These are phyloP conservation scores for Papiliotrema flavescens DNA, from an alignment of 1,284 basidiomycete species.

Conservation along the genomic window DNA sequence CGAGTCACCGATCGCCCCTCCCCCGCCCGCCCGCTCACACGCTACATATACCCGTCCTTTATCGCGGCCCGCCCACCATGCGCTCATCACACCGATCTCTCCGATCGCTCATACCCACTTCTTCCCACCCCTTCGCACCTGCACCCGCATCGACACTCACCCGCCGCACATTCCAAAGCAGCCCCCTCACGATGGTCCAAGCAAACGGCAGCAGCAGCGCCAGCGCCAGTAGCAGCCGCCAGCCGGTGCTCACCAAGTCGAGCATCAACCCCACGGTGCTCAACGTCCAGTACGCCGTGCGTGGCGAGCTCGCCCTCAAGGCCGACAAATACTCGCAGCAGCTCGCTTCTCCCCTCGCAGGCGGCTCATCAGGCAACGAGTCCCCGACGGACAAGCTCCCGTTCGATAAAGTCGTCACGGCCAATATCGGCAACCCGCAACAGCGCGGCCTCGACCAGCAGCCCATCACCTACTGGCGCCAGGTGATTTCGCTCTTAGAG, in stretches of 20 bases:
- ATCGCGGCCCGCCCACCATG: too few relatives aligned
- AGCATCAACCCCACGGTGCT: conserved; percentile 73
- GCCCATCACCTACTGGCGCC: conserved; percentile 87
- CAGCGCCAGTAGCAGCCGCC: conserved; percentile 4
- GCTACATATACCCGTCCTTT: too few relatives aligned
- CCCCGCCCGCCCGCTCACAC: too few relatives aligned
- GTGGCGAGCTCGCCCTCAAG: conserved; percentile 92
- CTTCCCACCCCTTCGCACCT: too few relatives aligned
- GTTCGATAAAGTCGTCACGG: conserved; percentile 84
- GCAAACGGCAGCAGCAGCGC: too few relatives aligned
- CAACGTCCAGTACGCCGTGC: conserved; percentile 93
- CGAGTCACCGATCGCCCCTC: too few relatives aligned
- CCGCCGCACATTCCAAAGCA: too few relatives aligned
- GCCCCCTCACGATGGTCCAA: too few relatives aligned
- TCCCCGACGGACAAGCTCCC: conserved; percentile 58
- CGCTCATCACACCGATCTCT: too few relatives aligned
- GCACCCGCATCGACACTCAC: too few relatives aligned
- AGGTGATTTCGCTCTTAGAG: conserved; percentile 74
- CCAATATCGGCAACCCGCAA: conserved; percentile 98
- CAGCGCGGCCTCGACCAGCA: conserved; percentile 90
- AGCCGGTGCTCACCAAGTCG: conserved; percentile 35
- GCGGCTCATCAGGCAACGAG: conserved; percentile 27
- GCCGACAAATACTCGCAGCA: conserved; percentile 76
- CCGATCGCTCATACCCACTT: too few relatives aligned
- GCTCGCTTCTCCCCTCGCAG: conserved; percentile 55